Evolutionary conservation across 2,329 filamentous ascomycete genomes (phyloP).

Genomic region (Hymenoscyphus fraxineus): DNA sequence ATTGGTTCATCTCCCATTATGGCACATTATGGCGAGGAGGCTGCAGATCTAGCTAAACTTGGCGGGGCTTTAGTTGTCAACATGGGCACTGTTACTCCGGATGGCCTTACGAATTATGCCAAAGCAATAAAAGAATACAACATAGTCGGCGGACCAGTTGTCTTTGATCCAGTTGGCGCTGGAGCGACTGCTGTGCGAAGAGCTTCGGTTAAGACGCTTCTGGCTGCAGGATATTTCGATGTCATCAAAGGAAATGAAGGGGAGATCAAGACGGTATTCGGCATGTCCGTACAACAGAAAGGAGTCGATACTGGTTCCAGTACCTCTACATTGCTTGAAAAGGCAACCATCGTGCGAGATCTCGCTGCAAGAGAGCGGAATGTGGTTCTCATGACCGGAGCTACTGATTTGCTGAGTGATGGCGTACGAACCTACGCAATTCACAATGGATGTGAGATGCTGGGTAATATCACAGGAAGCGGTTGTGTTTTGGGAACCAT

Average conservation of each 20-base stretch:
- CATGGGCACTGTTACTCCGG: slow-evolving; percentile 86
- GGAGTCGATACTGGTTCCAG: slow-evolving; percentile 77
- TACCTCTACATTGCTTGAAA: slow-evolving; percentile 49
- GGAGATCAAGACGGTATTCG: slow-evolving; percentile 73
- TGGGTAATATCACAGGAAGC: slow-evolving; percentile 71
- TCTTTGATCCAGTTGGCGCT: slow-evolving; percentile 88
- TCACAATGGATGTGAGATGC: slow-evolving; percentile 69
- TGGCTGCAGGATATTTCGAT: slow-evolving; percentile 73
- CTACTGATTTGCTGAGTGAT: slow-evolving; percentile 73
- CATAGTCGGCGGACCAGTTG: slow-evolving; percentile 64
- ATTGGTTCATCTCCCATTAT: slow-evolving; percentile 91
- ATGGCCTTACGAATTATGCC: slow-evolving; percentile 67
- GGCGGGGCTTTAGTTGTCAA: slow-evolving; percentile 83
- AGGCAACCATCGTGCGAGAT: slow-evolving; percentile 57
- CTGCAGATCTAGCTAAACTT: slow-evolving; percentile 70
- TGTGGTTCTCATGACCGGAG: slow-evolving; percentile 79
- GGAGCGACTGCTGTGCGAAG: slow-evolving; percentile 76
- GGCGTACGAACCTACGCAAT: slow-evolving; percentile 64
- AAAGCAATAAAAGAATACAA: slow-evolving; percentile 82
- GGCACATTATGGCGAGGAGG: slow-evolving; percentile 83
- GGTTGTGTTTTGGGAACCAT: slow-evolving; percentile 84
- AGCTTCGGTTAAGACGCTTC: slow-evolving; percentile 65
- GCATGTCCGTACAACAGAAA: slow-evolving; percentile 60
- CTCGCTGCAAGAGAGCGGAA: slow-evolving; percentile 67
- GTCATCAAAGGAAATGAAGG: slow-evolving; percentile 93